Percentiles rank a stretch among this genome's conserved stretches.
Evolutionary conservation across 148 eudicot species (phyloP).

Genomic region (Pharnaceum exiguum): DNA sequence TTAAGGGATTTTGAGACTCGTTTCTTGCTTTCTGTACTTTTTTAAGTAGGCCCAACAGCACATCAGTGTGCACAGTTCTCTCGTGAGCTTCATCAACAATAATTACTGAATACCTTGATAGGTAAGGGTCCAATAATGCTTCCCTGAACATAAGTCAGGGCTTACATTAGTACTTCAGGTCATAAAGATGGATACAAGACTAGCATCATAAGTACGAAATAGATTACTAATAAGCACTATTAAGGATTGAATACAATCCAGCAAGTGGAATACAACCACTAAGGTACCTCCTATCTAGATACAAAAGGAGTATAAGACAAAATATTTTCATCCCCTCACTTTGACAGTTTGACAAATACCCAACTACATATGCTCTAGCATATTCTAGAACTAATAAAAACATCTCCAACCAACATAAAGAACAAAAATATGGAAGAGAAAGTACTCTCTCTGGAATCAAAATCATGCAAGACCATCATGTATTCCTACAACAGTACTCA

Average conservation of each 20-base stretch:
- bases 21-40: conserved; percentile 67
- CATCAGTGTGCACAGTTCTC: conserved; percentile 97
- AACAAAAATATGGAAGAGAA: too few species aligned
- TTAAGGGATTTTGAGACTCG: conserved; percentile 19
- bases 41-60: conserved; percentile 86
- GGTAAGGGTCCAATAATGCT: conserved; percentile 81
- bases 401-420: too few species aligned
- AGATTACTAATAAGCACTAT: neutral
- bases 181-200: neutral
- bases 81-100: conserved; percentile 97
- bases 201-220: neutral
- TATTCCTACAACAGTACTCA: too few species aligned
- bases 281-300: neutral
- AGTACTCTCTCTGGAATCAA: too few species aligned
- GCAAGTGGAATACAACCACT: too few species aligned
- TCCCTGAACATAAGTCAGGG: conserved; percentile 57
- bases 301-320: too few species aligned
- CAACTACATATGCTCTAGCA: too few species aligned
- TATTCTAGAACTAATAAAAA: too few species aligned
- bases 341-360: too few species aligned
- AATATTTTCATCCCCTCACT: too few species aligned
- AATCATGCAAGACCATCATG: too few species aligned
- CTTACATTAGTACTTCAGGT: conserved; percentile 14
- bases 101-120: conserved; percentile 81
- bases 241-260: neutral